These are phyloP conservation scores for Gillenia trifoliata DNA, from an alignment of 306 rosid genomes.

Conservation along the genomic window DNA sequence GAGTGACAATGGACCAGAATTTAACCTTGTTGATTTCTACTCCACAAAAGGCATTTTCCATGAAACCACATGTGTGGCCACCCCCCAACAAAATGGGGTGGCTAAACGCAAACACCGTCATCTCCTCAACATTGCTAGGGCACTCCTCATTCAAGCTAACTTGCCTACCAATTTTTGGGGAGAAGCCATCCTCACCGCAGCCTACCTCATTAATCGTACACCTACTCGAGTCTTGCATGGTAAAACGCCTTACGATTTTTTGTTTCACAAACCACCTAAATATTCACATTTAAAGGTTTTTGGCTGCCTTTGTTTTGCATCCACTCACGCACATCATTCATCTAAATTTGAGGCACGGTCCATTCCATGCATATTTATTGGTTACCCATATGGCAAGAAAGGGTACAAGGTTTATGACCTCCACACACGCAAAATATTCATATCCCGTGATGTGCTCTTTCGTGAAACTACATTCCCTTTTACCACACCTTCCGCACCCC, in stretches of 20 bases:
- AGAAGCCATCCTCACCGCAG: background rate
- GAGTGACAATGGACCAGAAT: background rate
- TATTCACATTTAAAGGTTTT: background rate
- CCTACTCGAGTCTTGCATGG: background rate
- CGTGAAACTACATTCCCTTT: background rate
- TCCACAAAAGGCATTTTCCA: background rate
- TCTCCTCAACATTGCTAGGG: background rate
- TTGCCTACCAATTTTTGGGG: background rate
- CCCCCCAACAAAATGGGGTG: background rate
- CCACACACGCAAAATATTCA: rapidly evolving
- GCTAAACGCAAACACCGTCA: background rate
- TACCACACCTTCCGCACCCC: rapidly evolving
- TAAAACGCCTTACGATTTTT: background rate
- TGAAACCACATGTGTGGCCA: background rate
- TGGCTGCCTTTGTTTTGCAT: background rate
- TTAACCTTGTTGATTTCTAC: background rate
- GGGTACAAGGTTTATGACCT: background rate
- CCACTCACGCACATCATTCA: background rate
- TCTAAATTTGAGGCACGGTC: background rate
- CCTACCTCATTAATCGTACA: background rate
- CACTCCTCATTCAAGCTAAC: background rate
- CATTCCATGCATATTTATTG: background rate
- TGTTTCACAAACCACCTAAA: background rate
- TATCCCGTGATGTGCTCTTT: background rate
- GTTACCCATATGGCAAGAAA: background rate